Evolutionary conservation across 2,329 filamentous ascomycete species (phyloP).

Genomic region (Paecilomyces formosus): DNA sequence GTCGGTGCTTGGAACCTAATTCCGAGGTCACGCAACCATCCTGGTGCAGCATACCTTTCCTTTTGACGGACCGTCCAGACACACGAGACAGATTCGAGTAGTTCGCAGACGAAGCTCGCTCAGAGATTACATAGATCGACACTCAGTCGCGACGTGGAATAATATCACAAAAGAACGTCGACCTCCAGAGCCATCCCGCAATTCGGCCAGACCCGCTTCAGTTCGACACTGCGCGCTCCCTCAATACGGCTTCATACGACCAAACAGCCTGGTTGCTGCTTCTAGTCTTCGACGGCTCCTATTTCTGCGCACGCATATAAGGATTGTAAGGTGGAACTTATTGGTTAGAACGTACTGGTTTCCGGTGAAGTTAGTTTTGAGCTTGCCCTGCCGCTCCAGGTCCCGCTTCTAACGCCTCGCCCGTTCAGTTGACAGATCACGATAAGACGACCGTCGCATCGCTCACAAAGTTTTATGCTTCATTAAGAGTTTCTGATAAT

Average conservation of each 20-base stretch:
- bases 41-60: constrained; percentile 1
- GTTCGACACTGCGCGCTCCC: not conserved
- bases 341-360: not conserved
- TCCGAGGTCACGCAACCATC: constrained; percentile 4
- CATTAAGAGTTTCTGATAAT: not conserved
- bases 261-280: not conserved
- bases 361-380: not conserved
- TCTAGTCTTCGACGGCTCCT: not conserved
- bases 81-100: not conserved
- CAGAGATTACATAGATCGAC: not conserved
- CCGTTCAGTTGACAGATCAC: not conserved
- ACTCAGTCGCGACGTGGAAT: not conserved
- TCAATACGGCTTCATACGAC: not conserved
- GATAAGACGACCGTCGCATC: not conserved
- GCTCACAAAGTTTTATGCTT: not conserved
- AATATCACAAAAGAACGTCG: not conserved
- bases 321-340: not conserved
- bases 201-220: not conserved
- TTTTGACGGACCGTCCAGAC: constrained; percentile 1
- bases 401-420: not conserved
- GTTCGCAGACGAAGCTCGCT: not conserved
- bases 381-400: not conserved
- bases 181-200: not conserved
- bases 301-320: not conserved
- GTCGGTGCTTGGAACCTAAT: constrained; percentile 5